Percentiles rank a stretch among this genome's conserved stretches.
Evolutionary conservation across 441 rosid species (phyloP).

Genomic region (Euphorbia celastroides): DNA sequence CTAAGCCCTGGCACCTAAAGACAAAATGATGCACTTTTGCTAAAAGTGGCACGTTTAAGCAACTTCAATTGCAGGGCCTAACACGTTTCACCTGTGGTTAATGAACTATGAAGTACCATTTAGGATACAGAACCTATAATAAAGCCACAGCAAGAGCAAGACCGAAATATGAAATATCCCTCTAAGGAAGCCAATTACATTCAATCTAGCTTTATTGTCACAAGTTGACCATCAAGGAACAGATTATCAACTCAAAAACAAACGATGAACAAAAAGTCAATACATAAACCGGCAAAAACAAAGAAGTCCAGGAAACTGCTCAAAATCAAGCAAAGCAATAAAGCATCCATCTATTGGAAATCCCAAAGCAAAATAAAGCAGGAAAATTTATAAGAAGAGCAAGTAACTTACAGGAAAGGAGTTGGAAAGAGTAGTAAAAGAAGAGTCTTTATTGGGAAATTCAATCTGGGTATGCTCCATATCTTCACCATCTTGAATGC

Average conservation of each 20-base stretch:
- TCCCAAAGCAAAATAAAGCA: background rate
- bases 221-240: too few relatives aligned
- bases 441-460: conserved; percentile 29
- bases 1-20: too few relatives aligned
- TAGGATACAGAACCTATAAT: background rate
- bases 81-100: too few relatives aligned
- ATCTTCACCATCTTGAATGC: conserved; percentile 42
- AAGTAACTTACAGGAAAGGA: conserved; percentile 33
- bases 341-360: background rate
- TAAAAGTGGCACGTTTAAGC: too few relatives aligned
- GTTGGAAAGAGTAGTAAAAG: conserved; percentile 16
- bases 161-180: background rate
- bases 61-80: too few relatives aligned
- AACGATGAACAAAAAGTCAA: too few relatives aligned
- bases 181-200: too few relatives aligned
- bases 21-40: too few relatives aligned
- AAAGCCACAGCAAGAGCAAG: background rate
- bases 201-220: too few relatives aligned
- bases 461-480: conserved; percentile 42
- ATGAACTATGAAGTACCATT: background rate
- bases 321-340: background rate
- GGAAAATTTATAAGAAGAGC: background rate
- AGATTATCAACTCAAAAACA: too few relatives aligned
- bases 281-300: too few relatives aligned
- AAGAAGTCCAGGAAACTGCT: background rate